Evolutionary conservation across 352 stramenopile species (phyloP).

Genomic region (Phytopythium aichiense): DNA sequence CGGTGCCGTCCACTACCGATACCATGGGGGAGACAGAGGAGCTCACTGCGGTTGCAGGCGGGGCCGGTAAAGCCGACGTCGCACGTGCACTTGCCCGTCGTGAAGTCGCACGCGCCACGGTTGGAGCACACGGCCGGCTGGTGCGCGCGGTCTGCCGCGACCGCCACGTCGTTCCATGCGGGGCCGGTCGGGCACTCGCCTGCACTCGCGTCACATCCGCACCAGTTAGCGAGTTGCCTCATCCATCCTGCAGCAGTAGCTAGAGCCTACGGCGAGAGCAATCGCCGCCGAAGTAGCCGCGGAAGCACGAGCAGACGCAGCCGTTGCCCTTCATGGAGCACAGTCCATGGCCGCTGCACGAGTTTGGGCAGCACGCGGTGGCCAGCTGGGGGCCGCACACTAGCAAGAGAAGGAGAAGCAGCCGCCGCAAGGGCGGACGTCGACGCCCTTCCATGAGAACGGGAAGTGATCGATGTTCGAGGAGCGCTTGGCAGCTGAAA

Average conservation of each 20-base stretch:
- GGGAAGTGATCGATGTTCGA: too few relatives aligned
- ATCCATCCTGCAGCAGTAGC: not conserved
- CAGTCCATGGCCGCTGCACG: constrained; percentile 53
- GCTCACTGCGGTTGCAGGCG: constrained; percentile 71
- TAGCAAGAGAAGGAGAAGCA: constrained; percentile 12
- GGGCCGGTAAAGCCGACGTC: constrained; percentile 73
- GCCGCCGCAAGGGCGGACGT: not conserved
- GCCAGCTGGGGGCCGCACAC: not conserved
- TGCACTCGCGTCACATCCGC: constrained; percentile 6
- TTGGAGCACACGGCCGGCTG: constrained; percentile 49
- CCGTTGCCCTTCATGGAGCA: constrained; percentile 60
- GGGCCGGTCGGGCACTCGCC: constrained; percentile 47
- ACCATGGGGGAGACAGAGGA: not conserved
- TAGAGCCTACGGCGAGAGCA: constrained; percentile 67
- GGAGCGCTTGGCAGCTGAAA: too few relatives aligned
- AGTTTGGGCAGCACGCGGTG: constrained; percentile 54
- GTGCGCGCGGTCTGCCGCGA: constrained; percentile 55
- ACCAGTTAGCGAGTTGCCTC: not conserved
- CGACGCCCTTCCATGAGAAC: not conserved
- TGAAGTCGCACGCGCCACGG: constrained; percentile 66
- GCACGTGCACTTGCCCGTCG: constrained; percentile 76
- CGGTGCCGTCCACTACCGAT: not conserved
- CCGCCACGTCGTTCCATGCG: constrained; percentile 55
- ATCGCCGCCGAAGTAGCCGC: constrained; percentile 85
- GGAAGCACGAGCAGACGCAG: constrained; percentile 80